A percentile compares a stretch with the other conserved stretches of the same genome.
phyloP scores from a whole-genome alignment of 345 rosid genomes.

The Moricandia arvensis region DNA sequence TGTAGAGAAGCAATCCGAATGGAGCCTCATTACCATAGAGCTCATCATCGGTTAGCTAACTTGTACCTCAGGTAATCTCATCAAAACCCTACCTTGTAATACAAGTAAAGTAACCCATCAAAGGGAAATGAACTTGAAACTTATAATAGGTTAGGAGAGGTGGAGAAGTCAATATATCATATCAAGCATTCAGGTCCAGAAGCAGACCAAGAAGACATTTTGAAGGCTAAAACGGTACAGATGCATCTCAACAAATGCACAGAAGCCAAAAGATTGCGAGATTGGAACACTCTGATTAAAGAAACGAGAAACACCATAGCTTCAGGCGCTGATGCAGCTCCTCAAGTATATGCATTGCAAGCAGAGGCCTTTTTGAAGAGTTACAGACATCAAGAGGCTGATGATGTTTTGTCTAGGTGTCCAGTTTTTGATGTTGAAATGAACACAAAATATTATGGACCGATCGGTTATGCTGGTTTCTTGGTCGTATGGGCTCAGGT shows the following conservation, averaged over 20 bases:
- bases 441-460: conserved; percentile 71
- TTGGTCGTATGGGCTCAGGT: conserved; percentile 73
- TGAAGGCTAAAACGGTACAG: conserved; percentile 61
- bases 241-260: conserved; percentile 62
- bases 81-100: neutral
- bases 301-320: conserved; percentile 56
- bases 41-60: conserved; percentile 88
- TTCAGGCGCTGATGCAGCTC: conserved; percentile 79
- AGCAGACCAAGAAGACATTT: conserved; percentile 66
- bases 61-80: conserved; percentile 65
- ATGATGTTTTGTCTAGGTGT: conserved; percentile 48
- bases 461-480: conserved; percentile 62
- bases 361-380: conserved; percentile 80
- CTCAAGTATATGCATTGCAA: conserved; percentile 84
- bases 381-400: conserved; percentile 74
- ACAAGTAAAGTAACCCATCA: neutral
- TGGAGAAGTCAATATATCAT: conserved; percentile 76
- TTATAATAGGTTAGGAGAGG: conserved; percentile 70
- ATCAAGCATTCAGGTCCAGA: conserved; percentile 78
- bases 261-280: conserved; percentile 59
- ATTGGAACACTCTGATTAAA: conserved; percentile 64
- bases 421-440: conserved; percentile 58
- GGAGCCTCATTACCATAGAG: conserved; percentile 86
- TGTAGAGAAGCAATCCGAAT: conserved; percentile 87
- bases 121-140: neutral